Percentiles rank a stretch among this genome's conserved stretches.
phyloP scores from a whole-genome alignment of 2,329 filamentous ascomycete genomes.

The Knufia petricola region DNA sequence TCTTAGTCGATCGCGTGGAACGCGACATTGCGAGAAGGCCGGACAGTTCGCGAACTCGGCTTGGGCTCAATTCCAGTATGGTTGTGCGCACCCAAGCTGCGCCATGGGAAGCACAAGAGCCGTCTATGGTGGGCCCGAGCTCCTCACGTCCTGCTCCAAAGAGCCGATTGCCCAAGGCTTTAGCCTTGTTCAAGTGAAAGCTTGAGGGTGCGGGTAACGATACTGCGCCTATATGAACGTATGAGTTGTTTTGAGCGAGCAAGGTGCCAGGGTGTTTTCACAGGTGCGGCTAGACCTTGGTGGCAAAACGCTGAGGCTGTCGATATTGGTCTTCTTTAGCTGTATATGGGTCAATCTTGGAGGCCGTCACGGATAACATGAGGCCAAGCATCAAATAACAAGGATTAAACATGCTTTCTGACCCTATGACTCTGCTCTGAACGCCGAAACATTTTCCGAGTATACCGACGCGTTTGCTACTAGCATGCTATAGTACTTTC shows the following conservation, averaged over 20 bases:
- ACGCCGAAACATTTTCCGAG: too few species aligned
- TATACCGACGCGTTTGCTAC: too few species aligned
- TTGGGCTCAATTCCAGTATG: slow-evolving; percentile 18
- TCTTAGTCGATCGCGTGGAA: slow-evolving; percentile 4
- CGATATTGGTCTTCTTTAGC: too few species aligned
- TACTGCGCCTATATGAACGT: background rate
- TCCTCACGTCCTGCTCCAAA: slow-evolving; percentile 7
- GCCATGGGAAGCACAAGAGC: slow-evolving; percentile 17
- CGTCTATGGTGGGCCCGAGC: background rate
- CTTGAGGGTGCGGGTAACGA: background rate
- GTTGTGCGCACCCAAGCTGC: slow-evolving; percentile 12
- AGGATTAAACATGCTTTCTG: too few species aligned
- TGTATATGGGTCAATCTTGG: too few species aligned
- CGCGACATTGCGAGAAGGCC: slow-evolving; percentile 14
- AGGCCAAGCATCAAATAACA: background rate
- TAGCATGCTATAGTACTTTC: too few species aligned
- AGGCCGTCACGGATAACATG: background rate
- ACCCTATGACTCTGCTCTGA: too few species aligned
- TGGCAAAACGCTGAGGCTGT: too few species aligned
- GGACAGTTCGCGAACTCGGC: slow-evolving; percentile 15
- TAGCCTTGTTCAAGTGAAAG: slow-evolving; percentile 12
- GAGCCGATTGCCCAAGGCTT: slow-evolving; percentile 13
- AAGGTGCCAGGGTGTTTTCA: slow-evolving; percentile 1
- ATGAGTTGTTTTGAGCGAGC: slow-evolving; percentile 5
- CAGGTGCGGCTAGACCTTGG: too few species aligned